These are phyloP conservation scores for Tricholoma sp. DNA, from an alignment of 768 basidiomycete species.

Conservation along the genomic window DNA sequence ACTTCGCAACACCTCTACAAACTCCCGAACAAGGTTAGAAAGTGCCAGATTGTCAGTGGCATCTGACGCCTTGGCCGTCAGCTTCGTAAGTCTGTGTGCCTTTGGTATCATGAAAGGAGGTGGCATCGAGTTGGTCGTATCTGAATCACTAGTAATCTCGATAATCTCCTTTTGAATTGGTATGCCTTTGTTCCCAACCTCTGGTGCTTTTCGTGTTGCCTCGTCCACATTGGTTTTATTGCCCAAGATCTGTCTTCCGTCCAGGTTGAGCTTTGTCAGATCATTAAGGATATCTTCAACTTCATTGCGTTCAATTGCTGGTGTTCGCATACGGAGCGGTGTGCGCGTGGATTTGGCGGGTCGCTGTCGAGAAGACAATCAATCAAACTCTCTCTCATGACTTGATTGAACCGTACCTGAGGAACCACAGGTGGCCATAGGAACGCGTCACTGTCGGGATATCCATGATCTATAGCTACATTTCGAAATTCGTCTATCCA, in stretches of 20 bases:
- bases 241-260: slow-evolving; percentile 43
- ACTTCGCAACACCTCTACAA: slow-evolving; percentile 55
- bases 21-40: slow-evolving; percentile 50
- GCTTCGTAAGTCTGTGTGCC: slow-evolving; percentile 44
- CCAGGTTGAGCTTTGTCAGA: slow-evolving; percentile 54
- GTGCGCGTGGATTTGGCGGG: slow-evolving; percentile 24
- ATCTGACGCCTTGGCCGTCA: slow-evolving; percentile 37
- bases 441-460: slow-evolving; percentile 51
- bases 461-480: slow-evolving; percentile 58
- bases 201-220: slow-evolving; percentile 29
- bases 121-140: slow-evolving; percentile 21
- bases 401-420: slow-evolving; percentile 17
- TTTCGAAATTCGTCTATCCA: slow-evolving; percentile 65
- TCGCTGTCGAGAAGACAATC: slow-evolving; percentile 3
- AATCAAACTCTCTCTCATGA: slow-evolving; percentile 18
- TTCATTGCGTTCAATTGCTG: slow-evolving; percentile 33
- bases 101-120: slow-evolving; percentile 39
- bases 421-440: slow-evolving; percentile 66
- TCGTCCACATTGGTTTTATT: slow-evolving; percentile 46
- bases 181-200: slow-evolving; percentile 21
- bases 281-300: slow-evolving; percentile 55
- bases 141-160: slow-evolving; percentile 43
- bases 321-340: slow-evolving; percentile 31
- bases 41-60: slow-evolving; percentile 55
- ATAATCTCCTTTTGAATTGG: slow-evolving; percentile 29